Percentiles rank a stretch among this genome's conserved stretches.
Evolutionary conservation across 1,284 basidiomycete genomes (phyloP).

Genomic region (Apiotrichum gamsii): DNA sequence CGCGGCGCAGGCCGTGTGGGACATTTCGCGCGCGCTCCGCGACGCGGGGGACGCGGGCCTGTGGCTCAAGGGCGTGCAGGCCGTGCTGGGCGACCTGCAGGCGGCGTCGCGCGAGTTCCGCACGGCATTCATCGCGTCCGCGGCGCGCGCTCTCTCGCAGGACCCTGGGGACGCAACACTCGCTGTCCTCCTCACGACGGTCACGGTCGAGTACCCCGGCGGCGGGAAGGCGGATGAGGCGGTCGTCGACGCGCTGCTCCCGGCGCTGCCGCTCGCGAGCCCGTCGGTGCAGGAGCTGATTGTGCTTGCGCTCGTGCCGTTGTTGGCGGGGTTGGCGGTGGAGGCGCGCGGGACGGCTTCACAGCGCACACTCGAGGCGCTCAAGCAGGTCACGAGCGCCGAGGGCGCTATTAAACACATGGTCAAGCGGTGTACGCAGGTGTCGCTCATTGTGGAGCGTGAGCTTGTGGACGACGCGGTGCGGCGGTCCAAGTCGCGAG

Average conservation of each 20-base stretch:
- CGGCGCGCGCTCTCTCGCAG: neutral
- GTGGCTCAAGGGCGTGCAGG: slow-evolving; percentile 24
- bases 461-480: slow-evolving; percentile 8
- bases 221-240: neutral
- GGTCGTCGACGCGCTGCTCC: slow-evolving; percentile 1
- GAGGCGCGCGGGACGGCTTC: neutral
- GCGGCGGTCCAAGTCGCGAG: slow-evolving; percentile 8
- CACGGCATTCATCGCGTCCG: neutral
- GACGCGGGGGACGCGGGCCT: slow-evolving; percentile 4
- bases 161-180: slow-evolving; percentile 6
- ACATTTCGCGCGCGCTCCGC: slow-evolving; percentile 10
- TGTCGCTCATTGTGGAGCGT: slow-evolving; percentile 14
- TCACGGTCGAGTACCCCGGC: slow-evolving; percentile 13
- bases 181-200: slow-evolving; percentile 16
- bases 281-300: slow-evolving; percentile 26
- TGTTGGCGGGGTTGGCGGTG: neutral
- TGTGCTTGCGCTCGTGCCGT: slow-evolving; percentile 19
- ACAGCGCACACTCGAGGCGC: neutral
- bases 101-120: neutral
- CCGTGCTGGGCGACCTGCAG: slow-evolving; percentile 11
- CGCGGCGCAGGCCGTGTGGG: slow-evolving; percentile 6
- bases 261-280: neutral
- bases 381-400: neutral
- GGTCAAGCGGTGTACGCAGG: slow-evolving; percentile 16
- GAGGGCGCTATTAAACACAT: slow-evolving; percentile 5